Evolutionary conservation across 768 basidiomycete species (phyloP), one percentile per base, ranked within the genome.

Genomic region (Amanita molliuscula): DNA sequence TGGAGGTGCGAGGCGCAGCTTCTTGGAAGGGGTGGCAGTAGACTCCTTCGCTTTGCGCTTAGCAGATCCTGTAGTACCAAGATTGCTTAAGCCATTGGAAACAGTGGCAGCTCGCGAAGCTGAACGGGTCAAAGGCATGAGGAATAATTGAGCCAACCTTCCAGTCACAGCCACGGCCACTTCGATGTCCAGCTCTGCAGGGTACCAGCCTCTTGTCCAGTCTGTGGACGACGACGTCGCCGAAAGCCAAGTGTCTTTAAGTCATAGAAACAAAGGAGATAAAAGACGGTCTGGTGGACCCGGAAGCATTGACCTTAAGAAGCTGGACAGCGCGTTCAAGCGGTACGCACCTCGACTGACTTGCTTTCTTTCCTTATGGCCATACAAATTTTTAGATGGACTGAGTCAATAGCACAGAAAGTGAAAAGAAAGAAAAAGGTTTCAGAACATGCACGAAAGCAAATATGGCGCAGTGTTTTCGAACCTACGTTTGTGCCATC

Each of bases 271-370:
- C 3, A 13, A 29, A 35, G 26, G 16, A 31, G 23, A 25, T 16
- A 50, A 21, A n/a, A 40, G 33, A n/a, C 69, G 70, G 43, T 51
- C 68, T 48, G 59, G 63, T 53, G 67, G 75, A 50, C 76, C 82
- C 40, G 81, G 81, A 38, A 79, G 77, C 58, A 85, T 91, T 59
- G 88, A 91, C 72, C 67, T 91, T 51, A 75, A 78, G 35, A 87
- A 87, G 59, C 62, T 91, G 51, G 88, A 91, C 61, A 78, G 73
- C 60, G 88, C 88, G 5, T 91, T 91, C 70, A 90, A 90, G 66
- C 75, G 85, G 82, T 81, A 7, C 47, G 28, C 43, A n/a, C 36
- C 31, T 48, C 11, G 8, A n/a, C 28, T 37, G 9, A 16, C 46
- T 25, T 28, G 31, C 35, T 28, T 54, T 37, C 16, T 28, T 48